Percentiles rank a stretch among this genome's conserved stretches.
Evolutionary conservation across 2,329 filamentous ascomycete genomes (phyloP).

Genomic region (Calonectria crousiana): DNA sequence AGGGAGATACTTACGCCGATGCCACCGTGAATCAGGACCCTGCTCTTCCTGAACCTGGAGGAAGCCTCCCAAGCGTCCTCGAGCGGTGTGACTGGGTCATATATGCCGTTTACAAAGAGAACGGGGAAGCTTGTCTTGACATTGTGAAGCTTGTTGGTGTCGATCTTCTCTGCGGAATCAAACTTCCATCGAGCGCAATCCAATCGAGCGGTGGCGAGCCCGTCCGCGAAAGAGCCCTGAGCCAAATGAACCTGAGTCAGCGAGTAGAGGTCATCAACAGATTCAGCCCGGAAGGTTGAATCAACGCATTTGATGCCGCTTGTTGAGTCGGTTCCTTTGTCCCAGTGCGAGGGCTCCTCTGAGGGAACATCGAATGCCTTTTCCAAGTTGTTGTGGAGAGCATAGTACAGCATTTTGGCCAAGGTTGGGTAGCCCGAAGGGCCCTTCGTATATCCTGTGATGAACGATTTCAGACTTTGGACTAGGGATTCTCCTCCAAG

Average conservation of each 20-base stretch:
- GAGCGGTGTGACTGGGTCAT: conserved; percentile 35
- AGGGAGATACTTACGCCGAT: conserved; percentile 32
- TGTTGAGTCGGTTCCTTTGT: neutral
- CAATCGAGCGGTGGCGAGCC: neutral
- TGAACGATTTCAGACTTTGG: neutral
- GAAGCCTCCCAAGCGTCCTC: conserved; percentile 33
- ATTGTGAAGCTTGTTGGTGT: conserved; percentile 30
- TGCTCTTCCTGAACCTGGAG: conserved; percentile 31
- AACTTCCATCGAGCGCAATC: conserved; percentile 35
- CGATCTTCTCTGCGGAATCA: conserved; percentile 28
- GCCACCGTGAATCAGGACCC: conserved; percentile 37
- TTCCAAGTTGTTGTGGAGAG: conserved; percentile 5
- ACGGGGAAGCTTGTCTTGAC: conserved; percentile 38
- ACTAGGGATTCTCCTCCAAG: conserved; percentile 4
- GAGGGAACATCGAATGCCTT: neutral
- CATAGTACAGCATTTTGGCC: neutral
- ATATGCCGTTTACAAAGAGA: conserved; percentile 35
- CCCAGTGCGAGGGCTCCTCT: neutral
- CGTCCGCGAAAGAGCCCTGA: conserved; percentile 31
- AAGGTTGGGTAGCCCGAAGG: neutral
- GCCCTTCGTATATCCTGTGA: neutral
- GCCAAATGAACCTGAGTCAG: conserved; percentile 5
- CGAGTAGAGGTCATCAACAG: conserved; percentile 17
- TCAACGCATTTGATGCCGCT: conserved; percentile 23
- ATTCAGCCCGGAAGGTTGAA: conserved; percentile 18